Evolutionary conservation across 257 asterid genomes (phyloP).

Genomic region (Nicotiana knightiana): DNA sequence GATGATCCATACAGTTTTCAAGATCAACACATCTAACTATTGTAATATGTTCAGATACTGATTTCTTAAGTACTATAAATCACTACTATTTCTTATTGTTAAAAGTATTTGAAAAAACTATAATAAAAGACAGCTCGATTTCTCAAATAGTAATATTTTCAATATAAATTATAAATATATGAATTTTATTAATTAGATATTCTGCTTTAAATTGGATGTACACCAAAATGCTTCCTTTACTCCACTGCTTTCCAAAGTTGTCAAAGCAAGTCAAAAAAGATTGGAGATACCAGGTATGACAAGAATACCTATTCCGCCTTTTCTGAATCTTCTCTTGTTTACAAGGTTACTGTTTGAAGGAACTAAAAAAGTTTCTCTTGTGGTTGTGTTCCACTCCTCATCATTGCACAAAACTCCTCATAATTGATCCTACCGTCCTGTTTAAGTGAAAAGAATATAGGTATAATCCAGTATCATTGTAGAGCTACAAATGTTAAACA

Average conservation of each 20-base stretch:
- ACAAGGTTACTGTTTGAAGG: neutral
- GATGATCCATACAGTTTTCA: neutral
- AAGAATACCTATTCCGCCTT: neutral
- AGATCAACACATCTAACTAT: neutral
- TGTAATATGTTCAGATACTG: neutral
- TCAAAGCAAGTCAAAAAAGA: neutral
- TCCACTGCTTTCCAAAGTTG: neutral
- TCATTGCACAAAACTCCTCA: conserved; percentile 9
- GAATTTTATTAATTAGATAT: neutral
- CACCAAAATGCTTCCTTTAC: neutral
- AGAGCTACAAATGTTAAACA: neutral
- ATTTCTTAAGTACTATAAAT: neutral
- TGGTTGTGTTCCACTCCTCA: conserved; percentile 12
- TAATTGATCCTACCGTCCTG: conserved; percentile 10
- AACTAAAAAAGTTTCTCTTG: neutral
- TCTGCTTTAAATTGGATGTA: neutral
- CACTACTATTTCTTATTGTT: neutral
- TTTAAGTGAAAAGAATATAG: neutral
- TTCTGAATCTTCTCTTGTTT: neutral
- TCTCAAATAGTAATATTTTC: neutral
- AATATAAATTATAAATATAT: neutral
- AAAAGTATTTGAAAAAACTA: neutral
- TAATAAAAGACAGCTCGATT: neutral
- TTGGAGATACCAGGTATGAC: neutral
- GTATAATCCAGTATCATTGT: neutral